A percentile compares a stretch with the other conserved stretches of the same genome.
These are phyloP conservation scores for Monosporascus sp. DNA, from an alignment of 2,329 filamentous ascomycete genomes.

Conservation along the genomic window DNA sequence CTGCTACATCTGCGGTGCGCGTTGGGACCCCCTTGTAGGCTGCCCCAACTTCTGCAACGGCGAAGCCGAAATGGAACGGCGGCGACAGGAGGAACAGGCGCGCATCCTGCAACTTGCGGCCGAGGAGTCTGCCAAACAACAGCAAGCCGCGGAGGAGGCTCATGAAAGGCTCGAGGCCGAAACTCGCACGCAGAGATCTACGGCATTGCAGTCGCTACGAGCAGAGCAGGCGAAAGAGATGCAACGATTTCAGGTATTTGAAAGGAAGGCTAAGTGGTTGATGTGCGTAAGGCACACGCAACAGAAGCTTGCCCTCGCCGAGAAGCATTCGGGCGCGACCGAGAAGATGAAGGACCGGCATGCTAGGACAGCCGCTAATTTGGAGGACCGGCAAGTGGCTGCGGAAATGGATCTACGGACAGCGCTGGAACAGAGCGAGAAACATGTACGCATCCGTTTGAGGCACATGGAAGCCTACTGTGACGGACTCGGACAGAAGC, in stretches of 20 bases:
- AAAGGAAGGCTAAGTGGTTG: constrained; percentile 40
- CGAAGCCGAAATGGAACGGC: constrained; percentile 49
- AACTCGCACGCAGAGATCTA: constrained; percentile 38
- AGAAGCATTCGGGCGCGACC: constrained; percentile 42
- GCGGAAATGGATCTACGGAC: constrained; percentile 56
- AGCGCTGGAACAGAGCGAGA: constrained; percentile 51
- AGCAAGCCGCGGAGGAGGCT: constrained; percentile 37
- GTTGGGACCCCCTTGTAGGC: constrained; percentile 51
- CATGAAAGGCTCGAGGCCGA: constrained; percentile 39
- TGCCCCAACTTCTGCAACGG: constrained; percentile 56
- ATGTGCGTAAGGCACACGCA: constrained; percentile 48
- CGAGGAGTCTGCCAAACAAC: constrained; percentile 39
- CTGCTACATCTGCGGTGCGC: constrained; percentile 60
- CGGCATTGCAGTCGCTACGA: constrained; percentile 39
- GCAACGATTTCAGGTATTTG: constrained; percentile 46
- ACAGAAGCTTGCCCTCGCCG: constrained; percentile 40
- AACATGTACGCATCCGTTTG: constrained; percentile 52
- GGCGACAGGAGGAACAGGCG: constrained; percentile 43
- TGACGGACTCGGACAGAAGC: constrained; percentile 43
- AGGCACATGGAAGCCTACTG: constrained; percentile 65
- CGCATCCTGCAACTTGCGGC: constrained; percentile 41
- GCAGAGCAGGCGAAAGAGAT: constrained; percentile 45
- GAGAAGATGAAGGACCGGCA: constrained; percentile 53
- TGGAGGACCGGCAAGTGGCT: constrained; percentile 58
- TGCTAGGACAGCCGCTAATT: constrained; percentile 44